These are phyloP conservation scores for Auriscalpium microsporum DNA, from an alignment of 768 basidiomycete species.

Conservation along the genomic window DNA sequence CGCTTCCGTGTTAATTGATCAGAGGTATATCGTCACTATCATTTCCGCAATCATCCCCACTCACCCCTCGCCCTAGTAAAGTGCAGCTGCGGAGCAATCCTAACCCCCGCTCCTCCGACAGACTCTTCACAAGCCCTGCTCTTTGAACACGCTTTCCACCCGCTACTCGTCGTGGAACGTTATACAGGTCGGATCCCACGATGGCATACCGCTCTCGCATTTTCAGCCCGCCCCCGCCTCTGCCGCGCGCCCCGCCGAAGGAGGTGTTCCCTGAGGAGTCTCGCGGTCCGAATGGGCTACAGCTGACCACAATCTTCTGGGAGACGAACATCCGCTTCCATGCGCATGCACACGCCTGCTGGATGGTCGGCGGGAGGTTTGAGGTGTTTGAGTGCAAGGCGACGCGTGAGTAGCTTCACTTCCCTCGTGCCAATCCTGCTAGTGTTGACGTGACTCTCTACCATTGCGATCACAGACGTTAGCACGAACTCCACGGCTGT, in stretches of 20 bases:
- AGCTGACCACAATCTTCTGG: conserved; percentile 13
- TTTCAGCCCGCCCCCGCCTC: conserved; percentile 9
- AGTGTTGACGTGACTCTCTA: no score
- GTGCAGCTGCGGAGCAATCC: no score
- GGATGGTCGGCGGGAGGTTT: conserved; percentile 9
- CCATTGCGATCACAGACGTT: not conserved
- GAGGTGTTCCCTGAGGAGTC: conserved; percentile 15
- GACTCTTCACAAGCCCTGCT: no score
- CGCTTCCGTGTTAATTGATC: no score
- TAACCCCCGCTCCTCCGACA: no score
- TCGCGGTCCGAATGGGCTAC: conserved; percentile 12
- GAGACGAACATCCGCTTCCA: conserved; percentile 11
- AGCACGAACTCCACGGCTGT: not conserved
- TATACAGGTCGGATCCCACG: no score
- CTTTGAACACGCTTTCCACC: no score
- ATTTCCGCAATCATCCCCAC: no score
- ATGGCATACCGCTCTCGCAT: not conserved
- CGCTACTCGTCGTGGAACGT: no score
- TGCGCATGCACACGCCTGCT: conserved; percentile 9
- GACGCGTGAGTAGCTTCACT: conserved; percentile 6
- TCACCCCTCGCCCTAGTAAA: no score
- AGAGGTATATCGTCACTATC: no score
- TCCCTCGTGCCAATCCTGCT: not conserved
- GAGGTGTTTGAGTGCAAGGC: conserved; percentile 11
- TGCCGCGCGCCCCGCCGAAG: conserved; percentile 11